Conservation (phyloP, 2,329 filamentous ascomycete genomes). For the Sporothrix luriei region DNA sequence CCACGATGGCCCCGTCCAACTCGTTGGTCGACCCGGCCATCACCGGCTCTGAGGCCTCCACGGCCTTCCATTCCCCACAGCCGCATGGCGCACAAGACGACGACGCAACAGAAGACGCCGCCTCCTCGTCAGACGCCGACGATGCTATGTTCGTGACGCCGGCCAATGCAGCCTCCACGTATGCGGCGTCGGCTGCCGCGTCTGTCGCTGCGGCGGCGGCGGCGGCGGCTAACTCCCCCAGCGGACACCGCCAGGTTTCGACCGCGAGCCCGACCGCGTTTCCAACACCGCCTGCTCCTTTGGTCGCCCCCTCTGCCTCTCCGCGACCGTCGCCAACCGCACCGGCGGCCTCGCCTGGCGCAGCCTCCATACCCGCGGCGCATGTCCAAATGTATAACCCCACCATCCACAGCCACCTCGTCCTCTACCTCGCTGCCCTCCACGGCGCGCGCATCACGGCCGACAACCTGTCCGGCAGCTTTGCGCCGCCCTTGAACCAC, state of each 20-base stretch:
- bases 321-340: background rate
- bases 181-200: conserved; percentile 22
- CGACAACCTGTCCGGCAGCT: conserved; percentile 60
- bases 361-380: background rate
- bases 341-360: background rate
- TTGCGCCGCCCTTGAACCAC: conserved; percentile 61
- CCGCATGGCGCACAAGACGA: background rate
- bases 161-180: background rate
- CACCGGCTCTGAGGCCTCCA: conserved; percentile 15
- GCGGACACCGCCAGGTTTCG: background rate
- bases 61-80: conserved; percentile 7
- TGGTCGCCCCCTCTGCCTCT: no score
- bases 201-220: background rate
- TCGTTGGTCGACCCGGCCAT: conserved; percentile 29
- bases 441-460: conserved; percentile 62
- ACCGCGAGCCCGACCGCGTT: background rate
- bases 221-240: background rate
- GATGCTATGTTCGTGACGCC: conserved; percentile 10
- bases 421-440: conserved; percentile 60
- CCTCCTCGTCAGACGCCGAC: background rate
- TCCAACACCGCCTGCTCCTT: background rate
- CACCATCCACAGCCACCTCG: conserved; percentile 53
- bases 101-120: conserved; percentile 6
- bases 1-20: conserved; percentile 23
- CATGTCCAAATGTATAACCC: conserved; percentile 47